phyloP scores from a whole-genome alignment of 192 early-diverging fungal genomes.

The Paraglomus occultum region DNA sequence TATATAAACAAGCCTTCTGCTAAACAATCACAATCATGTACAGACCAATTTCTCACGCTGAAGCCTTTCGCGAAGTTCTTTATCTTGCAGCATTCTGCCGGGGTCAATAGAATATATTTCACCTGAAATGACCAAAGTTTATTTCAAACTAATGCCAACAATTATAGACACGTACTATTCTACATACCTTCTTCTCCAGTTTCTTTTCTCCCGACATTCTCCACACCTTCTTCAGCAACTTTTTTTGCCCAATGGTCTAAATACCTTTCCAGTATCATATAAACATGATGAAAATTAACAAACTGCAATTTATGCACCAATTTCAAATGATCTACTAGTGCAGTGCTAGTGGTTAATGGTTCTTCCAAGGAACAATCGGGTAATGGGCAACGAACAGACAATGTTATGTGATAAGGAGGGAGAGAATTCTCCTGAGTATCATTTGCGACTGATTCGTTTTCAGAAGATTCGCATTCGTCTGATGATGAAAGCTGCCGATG shows the following conservation, averaged over 20 bases:
- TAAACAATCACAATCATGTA: not conserved
- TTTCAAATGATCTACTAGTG: slow-evolving; percentile 64
- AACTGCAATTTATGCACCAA: slow-evolving; percentile 62
- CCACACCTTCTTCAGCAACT: slow-evolving; percentile 37
- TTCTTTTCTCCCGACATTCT: slow-evolving; percentile 35
- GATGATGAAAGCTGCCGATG: too few species aligned
- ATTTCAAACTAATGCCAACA: slow-evolving; percentile 16
- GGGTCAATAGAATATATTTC: slow-evolving; percentile 62
- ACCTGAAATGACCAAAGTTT: not conserved
- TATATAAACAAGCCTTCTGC: not conserved
- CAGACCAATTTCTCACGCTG: slow-evolving; percentile 64
- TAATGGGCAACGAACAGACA: slow-evolving; percentile 70
- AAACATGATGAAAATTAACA: slow-evolving; percentile 74
- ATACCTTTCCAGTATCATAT: slow-evolving; percentile 74
- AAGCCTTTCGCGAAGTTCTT: slow-evolving; percentile 67
- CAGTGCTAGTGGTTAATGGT: slow-evolving; percentile 59
- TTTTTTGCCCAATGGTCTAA: slow-evolving; percentile 68
- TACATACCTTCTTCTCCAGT: slow-evolving; percentile 28
- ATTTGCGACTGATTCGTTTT: too few species aligned
- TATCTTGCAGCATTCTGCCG: slow-evolving; percentile 52
- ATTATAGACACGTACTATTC: slow-evolving; percentile 5
- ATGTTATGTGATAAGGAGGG: slow-evolving; percentile 48
- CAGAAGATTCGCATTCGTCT: too few species aligned
- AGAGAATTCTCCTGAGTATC: slow-evolving; percentile 30
- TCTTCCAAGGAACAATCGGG: slow-evolving; percentile 47